These are phyloP conservation scores for Apiospora arundinis DNA, from an alignment of 2,329 filamentous ascomycete species.

Conservation along the genomic window DNA sequence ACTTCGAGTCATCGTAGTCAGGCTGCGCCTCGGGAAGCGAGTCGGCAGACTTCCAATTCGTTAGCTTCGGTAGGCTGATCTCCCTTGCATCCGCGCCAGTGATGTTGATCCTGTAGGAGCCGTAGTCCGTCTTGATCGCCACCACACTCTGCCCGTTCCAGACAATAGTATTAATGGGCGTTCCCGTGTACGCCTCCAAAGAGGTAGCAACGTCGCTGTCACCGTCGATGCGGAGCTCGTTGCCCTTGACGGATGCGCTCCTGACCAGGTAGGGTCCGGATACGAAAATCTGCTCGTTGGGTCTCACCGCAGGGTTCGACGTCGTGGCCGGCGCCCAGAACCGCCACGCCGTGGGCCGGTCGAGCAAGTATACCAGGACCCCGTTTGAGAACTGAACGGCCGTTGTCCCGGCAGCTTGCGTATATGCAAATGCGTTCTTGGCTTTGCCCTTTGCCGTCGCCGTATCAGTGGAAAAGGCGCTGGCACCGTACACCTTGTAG, in stretches of 20 bases:
- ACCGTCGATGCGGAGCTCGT: conserved; percentile 61
- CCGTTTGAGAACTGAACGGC: conserved; percentile 56
- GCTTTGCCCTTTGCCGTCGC: conserved; percentile 40
- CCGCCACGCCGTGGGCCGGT: conserved; percentile 59
- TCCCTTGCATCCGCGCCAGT: conserved; percentile 56
- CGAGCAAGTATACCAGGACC: conserved; percentile 57
- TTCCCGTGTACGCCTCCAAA: conserved; percentile 39
- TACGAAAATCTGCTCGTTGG: conserved; percentile 59
- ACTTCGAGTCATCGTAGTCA: conserved; percentile 57
- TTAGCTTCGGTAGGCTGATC: conserved; percentile 51
- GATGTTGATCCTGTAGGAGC: conserved; percentile 56
- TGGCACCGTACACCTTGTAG: conserved; percentile 47
- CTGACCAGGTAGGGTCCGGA: conserved; percentile 64
- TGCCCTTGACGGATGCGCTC: conserved; percentile 56
- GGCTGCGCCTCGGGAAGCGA: conserved; percentile 54
- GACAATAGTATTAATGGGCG: conserved; percentile 32
- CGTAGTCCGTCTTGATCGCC: conserved; percentile 46
- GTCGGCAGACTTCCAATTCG: conserved; percentile 55
- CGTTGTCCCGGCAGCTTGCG: conserved; percentile 52
- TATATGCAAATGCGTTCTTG: conserved; percentile 49
- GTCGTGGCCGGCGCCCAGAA: conserved; percentile 59
- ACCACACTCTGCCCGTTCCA: conserved; percentile 62
- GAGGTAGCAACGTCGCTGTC: conserved; percentile 68
- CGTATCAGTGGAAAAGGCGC: neutral
- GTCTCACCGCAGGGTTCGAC: conserved; percentile 48